Percentiles rank a stretch among this genome's conserved stretches.
Evolutionary conservation across 257 asterid genomes (phyloP).

Genomic region (Vinca minor): DNA sequence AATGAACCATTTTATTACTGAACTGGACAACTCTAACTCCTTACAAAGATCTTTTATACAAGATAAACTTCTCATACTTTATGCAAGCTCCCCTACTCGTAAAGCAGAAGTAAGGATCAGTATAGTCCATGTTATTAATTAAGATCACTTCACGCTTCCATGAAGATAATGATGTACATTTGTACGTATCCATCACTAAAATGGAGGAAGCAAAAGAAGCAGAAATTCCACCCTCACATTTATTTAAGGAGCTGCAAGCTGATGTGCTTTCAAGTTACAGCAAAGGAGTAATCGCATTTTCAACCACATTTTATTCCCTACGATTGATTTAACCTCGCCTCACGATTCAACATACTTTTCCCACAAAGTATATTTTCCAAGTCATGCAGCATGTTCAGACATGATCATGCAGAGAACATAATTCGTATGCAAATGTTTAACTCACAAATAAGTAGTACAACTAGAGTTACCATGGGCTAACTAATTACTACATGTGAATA

Average conservation of each 20-base stretch:
- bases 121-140: not conserved
- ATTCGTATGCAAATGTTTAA: too few relatives aligned
- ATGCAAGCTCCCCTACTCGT: not conserved
- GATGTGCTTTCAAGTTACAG: not conserved
- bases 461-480: not conserved
- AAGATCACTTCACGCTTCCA: not conserved
- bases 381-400: too few relatives aligned
- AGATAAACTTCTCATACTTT: not conserved
- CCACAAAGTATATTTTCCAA: too few relatives aligned
- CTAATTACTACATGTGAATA: not conserved
- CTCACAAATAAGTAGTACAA: not conserved
- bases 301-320: not conserved
- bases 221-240: not conserved
- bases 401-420: too few relatives aligned
- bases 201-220: not conserved
- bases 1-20: constrained; percentile 8
- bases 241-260: not conserved
- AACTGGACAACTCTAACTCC: not conserved
- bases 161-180: not conserved
- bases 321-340: too few relatives aligned
- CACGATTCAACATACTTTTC: too few relatives aligned
- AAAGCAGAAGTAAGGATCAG: too few relatives aligned
- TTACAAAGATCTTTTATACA: not conserved
- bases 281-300: not conserved
- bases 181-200: not conserved